These are phyloP conservation scores for Arachis hypogaea DNA, from an alignment of 306 rosid species.

Conservation along the genomic window DNA sequence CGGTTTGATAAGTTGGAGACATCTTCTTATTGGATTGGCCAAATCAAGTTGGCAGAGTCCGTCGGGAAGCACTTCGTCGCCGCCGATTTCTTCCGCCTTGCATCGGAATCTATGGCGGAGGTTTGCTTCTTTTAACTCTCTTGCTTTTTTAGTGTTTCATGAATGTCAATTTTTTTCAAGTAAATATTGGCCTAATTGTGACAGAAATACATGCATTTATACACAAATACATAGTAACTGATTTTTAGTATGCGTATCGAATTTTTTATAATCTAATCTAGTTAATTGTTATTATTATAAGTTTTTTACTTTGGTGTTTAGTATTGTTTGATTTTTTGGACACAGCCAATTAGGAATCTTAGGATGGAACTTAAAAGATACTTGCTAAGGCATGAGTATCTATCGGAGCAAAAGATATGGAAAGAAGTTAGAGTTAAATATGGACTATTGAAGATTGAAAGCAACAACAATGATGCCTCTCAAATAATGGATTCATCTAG, in stretches of 20 bases:
- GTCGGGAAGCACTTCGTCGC: slow-evolving; percentile 43
- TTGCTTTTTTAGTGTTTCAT: neutral
- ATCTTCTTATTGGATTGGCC: slow-evolving; percentile 36
- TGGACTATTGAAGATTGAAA: slow-evolving; percentile 36
- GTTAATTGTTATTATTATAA: too few relatives aligned
- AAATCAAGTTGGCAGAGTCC: slow-evolving; percentile 44
- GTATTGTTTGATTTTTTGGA: slow-evolving; percentile 19
- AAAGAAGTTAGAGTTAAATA: slow-evolving; percentile 37
- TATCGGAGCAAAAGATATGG: slow-evolving; percentile 39
- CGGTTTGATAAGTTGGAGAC: slow-evolving; percentile 47
- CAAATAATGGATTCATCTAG: neutral
- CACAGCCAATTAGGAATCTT: slow-evolving; percentile 43
- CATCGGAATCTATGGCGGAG: slow-evolving; percentile 41
- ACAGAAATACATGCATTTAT: too few relatives aligned
- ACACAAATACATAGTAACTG: too few relatives aligned
- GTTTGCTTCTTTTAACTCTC: neutral
- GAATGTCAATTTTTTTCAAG: too few relatives aligned
- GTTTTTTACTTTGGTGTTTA: neutral
- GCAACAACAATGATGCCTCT: slow-evolving; percentile 9
- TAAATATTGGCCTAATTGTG: too few relatives aligned
- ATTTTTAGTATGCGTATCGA: too few relatives aligned
- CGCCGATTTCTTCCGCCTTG: slow-evolving; percentile 39
- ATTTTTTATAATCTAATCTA: too few relatives aligned
- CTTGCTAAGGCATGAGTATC: slow-evolving; percentile 33
- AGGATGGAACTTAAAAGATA: slow-evolving; percentile 36